Evolutionary conservation across 1,139 yeast genomes (phyloP).

Genomic region (Sugiyamaella sp.): DNA sequence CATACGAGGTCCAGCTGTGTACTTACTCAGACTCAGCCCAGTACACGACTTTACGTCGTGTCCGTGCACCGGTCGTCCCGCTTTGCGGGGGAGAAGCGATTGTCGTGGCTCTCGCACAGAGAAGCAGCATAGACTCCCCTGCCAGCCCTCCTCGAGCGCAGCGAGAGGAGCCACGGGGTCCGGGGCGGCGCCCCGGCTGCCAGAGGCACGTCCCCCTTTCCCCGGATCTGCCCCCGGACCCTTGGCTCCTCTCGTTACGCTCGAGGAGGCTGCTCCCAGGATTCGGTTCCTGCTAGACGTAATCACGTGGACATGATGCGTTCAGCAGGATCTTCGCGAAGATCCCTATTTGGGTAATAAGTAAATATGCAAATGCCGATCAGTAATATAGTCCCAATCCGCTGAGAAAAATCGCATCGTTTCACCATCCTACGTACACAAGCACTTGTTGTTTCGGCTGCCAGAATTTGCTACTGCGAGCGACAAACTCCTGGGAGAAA

Average conservation of each 20-base stretch:
- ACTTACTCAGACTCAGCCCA: too few species aligned
- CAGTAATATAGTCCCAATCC: neutral
- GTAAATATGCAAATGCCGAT: neutral
- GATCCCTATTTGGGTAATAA: neutral
- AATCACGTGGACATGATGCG: neutral
- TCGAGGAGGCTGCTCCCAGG: neutral
- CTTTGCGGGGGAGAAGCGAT: too few species aligned
- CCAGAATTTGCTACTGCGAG: too few species aligned
- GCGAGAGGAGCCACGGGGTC: neutral
- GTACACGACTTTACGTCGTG: too few species aligned
- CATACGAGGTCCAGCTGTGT: too few species aligned
- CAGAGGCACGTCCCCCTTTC: neutral
- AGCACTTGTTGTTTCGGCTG: neutral
- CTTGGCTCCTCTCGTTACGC: neutral
- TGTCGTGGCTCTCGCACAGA: too few species aligned
- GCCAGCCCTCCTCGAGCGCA: neutral
- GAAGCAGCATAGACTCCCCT: too few species aligned
- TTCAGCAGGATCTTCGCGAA: neutral
- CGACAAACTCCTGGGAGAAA: too few species aligned
- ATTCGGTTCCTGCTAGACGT: neutral
- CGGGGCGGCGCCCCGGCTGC: neutral
- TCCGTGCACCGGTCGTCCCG: too few species aligned
- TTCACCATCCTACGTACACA: neutral
- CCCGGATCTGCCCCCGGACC: neutral
- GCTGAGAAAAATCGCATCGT: neutral